Evolutionary conservation across 176 grass and related monocot genomes (phyloP).

Genomic region (Oryza meyeriana): DNA sequence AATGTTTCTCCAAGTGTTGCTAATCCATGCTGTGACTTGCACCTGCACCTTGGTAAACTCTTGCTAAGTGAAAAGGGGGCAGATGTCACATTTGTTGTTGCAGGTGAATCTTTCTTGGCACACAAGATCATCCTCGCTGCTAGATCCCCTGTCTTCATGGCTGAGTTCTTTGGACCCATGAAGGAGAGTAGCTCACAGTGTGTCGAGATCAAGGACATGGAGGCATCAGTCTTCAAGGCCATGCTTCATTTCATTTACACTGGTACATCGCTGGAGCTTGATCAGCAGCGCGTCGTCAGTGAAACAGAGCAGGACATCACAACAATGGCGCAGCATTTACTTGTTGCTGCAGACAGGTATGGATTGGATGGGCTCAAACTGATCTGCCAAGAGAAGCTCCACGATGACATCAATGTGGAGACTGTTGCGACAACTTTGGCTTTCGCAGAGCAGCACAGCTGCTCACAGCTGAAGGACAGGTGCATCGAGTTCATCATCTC

Average conservation of each 20-base stretch:
- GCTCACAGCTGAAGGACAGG: conserved; percentile 15
- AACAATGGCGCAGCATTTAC: conserved; percentile 7
- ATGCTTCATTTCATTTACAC: conserved; percentile 42
- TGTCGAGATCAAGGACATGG: conserved; percentile 21
- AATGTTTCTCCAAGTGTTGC: neutral
- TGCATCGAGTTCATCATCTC: conserved; percentile 23
- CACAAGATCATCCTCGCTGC: neutral
- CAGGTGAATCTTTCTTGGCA: conserved; percentile 12
- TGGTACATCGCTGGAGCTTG: neutral
- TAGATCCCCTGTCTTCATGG: conserved; percentile 19
- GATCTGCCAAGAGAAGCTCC: conserved; percentile 6
- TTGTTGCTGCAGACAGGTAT: conserved; percentile 25
- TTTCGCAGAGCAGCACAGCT: conserved; percentile 27
- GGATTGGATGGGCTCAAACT: conserved; percentile 17
- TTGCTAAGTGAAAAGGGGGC: neutral
- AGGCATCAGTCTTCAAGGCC: conserved; percentile 4
- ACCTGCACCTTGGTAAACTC: conserved; percentile 6
- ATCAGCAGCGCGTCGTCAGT: neutral
- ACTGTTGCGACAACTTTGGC: conserved; percentile 9
- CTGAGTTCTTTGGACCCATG: conserved; percentile 25
- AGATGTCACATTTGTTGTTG: conserved; percentile 11
- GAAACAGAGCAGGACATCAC: neutral
- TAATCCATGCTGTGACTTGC: neutral
- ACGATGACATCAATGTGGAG: neutral
- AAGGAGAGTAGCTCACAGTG: conserved; percentile 11